Percentiles rank a stretch among this genome's conserved stretches.
phyloP scores from a whole-genome alignment of 805 yeast genomes.

The Starmerella asiatica region DNA sequence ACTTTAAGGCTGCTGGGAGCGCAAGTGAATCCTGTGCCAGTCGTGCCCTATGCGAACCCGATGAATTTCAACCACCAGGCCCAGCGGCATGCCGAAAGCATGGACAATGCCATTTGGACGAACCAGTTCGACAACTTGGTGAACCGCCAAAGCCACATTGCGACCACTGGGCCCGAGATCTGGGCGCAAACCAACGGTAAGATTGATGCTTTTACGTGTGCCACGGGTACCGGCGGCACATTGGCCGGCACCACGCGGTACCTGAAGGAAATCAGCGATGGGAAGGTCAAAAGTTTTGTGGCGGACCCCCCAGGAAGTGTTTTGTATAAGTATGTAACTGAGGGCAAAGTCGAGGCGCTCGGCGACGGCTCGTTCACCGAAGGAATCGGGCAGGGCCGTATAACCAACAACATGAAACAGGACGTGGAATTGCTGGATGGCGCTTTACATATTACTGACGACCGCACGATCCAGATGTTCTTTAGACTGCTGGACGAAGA shows the following conservation, averaged over 20 bases:
- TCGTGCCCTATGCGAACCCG: constrained; percentile 69
- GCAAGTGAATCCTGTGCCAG: constrained; percentile 80
- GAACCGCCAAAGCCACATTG: constrained; percentile 76
- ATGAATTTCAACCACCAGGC: constrained; percentile 81
- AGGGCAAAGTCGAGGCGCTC: constrained; percentile 56
- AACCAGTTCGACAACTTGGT: constrained; percentile 84
- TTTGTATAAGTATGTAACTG: constrained; percentile 60
- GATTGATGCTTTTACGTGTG: constrained; percentile 75
- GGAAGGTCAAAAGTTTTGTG: constrained; percentile 47
- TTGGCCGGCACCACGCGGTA: constrained; percentile 75
- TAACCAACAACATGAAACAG: constrained; percentile 65
- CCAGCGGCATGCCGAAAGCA: constrained; percentile 60
- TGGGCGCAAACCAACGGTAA: constrained; percentile 71
- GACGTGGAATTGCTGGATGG: constrained; percentile 67
- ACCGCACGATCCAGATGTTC: constrained; percentile 68
- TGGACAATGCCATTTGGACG: constrained; percentile 80
- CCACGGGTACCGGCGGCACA: constrained; percentile 90
- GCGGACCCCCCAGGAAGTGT: constrained; percentile 95
- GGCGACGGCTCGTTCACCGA: constrained; percentile 79
- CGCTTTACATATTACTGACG: constrained; percentile 67
- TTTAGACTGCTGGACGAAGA: constrained; percentile 76
- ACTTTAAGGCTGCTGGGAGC: constrained; percentile 67
- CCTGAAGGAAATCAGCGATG: constrained; percentile 54
- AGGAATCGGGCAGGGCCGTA: constrained; percentile 92
- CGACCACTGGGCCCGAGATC: constrained; percentile 86